Evolutionary conservation across 1,284 basidiomycete genomes (phyloP).

Genomic region (Apiotrichum brassicae): DNA sequence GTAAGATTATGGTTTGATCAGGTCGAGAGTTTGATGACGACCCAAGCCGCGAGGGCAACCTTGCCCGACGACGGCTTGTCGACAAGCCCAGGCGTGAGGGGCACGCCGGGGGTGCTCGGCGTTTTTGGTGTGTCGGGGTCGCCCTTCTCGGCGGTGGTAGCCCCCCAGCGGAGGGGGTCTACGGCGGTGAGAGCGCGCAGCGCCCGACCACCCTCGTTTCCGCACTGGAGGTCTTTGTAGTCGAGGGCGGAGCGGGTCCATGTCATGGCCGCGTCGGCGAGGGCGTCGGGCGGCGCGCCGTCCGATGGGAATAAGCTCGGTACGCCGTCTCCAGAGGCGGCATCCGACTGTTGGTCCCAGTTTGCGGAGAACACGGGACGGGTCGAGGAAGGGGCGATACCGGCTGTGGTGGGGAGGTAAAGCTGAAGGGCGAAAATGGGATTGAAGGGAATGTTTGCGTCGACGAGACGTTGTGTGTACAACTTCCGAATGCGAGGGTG

Average conservation of each 20-base stretch:
- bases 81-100: slow-evolving; percentile 39
- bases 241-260: slow-evolving; percentile 34
- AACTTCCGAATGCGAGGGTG: slow-evolving; percentile 25
- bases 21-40: slow-evolving; percentile 2
- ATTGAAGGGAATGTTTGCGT: slow-evolving; percentile 32
- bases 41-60: slow-evolving; percentile 11
- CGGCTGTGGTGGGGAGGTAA: slow-evolving; percentile 21
- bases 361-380: slow-evolving; percentile 7
- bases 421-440: slow-evolving; percentile 33
- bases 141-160: neutral
- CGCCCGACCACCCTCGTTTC: slow-evolving; percentile 5
- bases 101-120: slow-evolving; percentile 52
- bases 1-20: neutral
- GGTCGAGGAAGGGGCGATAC: slow-evolving; percentile 3
- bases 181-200: neutral
- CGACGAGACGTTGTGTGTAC: slow-evolving; percentile 32
- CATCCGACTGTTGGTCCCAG: slow-evolving; percentile 1
- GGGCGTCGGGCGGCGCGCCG: slow-evolving; percentile 16
- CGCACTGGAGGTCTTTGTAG: slow-evolving; percentile 28
- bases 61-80: neutral
- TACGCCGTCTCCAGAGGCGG: neutral
- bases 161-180: slow-evolving; percentile 7
- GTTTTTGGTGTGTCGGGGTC: slow-evolving; percentile 55
- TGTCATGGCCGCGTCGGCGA: slow-evolving; percentile 24
- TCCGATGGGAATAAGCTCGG: neutral